Conservation (phyloP, 768 basidiomycete genomes). For the Mycena pura region DNA sequence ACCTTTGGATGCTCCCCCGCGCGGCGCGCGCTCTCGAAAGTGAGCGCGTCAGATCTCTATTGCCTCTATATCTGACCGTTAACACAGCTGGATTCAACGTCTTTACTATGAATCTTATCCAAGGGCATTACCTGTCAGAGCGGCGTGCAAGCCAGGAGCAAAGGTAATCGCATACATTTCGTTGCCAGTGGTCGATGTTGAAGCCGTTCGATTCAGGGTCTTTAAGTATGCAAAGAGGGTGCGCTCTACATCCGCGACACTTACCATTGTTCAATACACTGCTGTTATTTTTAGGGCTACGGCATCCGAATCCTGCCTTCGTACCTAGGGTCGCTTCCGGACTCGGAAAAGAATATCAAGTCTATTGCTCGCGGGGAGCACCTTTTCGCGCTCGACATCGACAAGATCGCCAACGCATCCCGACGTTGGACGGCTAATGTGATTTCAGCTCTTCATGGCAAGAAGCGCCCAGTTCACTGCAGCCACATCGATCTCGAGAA, state of each 20-base stretch:
- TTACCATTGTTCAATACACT: background rate
- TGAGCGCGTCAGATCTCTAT: background rate
- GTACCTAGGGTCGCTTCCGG: conserved; percentile 1
- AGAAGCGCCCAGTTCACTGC: background rate
- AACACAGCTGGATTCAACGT: conserved; percentile 7
- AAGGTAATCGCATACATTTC: background rate
- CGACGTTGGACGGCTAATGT: conserved; percentile 4
- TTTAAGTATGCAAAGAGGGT: conserved; percentile 19
- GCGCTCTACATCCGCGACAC: background rate
- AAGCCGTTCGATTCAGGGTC: background rate
- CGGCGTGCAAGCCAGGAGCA: conserved; percentile 5
- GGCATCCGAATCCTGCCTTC: background rate
- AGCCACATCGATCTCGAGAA: conserved; percentile 9
- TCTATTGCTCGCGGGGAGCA: background rate
- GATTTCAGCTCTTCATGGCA: too few relatives aligned
- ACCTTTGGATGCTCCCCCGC: conserved; percentile 12
- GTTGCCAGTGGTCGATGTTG: too few relatives aligned
- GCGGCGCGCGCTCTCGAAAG: conserved; percentile 19
- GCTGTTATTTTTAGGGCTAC: background rate
- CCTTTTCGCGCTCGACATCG: conserved; percentile 4
- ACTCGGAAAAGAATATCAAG: background rate
- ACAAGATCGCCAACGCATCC: background rate
- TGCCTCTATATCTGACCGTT: background rate
- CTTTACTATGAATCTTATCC: conserved; percentile 14
- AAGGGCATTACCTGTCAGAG: conserved; percentile 4